Conservation (phyloP, 306 rosid species). For the Cucurbita maxima region DNA sequence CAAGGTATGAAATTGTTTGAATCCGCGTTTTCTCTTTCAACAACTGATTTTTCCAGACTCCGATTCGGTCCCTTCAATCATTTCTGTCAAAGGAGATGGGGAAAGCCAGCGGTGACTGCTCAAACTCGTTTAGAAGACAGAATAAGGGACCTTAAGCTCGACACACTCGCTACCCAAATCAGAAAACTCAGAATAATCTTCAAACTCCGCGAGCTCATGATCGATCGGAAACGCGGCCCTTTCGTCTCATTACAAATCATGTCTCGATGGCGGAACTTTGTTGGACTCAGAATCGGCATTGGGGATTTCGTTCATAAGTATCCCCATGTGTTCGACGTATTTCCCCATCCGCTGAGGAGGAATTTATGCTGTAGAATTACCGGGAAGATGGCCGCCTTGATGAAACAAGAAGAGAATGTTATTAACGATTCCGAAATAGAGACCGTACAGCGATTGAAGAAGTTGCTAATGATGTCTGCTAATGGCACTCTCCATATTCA, state of each 20-base stretch:
- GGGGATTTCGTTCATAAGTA: constrained; percentile 40
- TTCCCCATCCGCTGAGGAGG: constrained; percentile 33
- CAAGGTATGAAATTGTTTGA: background rate
- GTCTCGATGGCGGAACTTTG: constrained; percentile 52
- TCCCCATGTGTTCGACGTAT: constrained; percentile 57
- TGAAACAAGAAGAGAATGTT: constrained; percentile 27
- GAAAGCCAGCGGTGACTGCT: constrained; percentile 38
- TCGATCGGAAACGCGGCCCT: constrained; percentile 39
- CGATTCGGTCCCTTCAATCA: constrained; percentile 32
- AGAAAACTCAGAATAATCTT: constrained; percentile 33
- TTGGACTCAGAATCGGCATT: constrained; percentile 27
- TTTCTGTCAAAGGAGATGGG: constrained; percentile 47
- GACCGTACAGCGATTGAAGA: constrained; percentile 40
- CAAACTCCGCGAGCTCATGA: constrained; percentile 30
- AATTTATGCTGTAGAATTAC: constrained; percentile 49
- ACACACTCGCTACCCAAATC: constrained; percentile 29
- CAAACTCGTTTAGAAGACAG: constrained; percentile 61
- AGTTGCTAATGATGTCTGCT: constrained; percentile 47
- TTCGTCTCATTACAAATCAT: constrained; percentile 50
- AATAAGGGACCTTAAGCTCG: constrained; percentile 42
- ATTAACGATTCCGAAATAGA: constrained; percentile 30
- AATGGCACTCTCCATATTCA: constrained; percentile 41
- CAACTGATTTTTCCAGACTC: background rate
- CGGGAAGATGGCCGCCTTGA: constrained; percentile 21
- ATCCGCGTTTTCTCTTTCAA: background rate